Base-by-base conservation (phyloP, 2,329 filamentous ascomycete species). In the Colletotrichum sp. region DNA sequence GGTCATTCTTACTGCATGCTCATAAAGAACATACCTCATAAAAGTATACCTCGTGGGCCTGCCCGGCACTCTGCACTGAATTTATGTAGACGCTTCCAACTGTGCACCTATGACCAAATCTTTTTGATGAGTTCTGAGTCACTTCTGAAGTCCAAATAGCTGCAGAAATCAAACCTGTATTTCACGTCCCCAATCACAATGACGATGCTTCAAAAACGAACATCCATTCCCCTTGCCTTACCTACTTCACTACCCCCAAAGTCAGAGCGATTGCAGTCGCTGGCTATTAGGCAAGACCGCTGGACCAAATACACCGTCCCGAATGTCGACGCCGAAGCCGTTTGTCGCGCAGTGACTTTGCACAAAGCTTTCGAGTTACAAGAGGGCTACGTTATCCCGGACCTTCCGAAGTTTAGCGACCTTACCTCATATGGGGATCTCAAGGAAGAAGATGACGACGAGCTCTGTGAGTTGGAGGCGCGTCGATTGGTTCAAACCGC, bases 251-350 rank as follows among this genome's bases (percentile, higher is more conserved):
- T n/a, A n/a, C 39, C 39, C 3, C 2, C 39, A 7, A 21, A 49
- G 1, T 49, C 44, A 4, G 6, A 49, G n/a, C 44, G 18, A 4
- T 49, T 49, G 6, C 9, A 21, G 18, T 7, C 10, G 6, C 5
- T 49, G 10, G 6, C 18, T 7, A 49, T 49, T 0, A 49, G 44
- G 3, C 44, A 49, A 49, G 44, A 49, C 0, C 5, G n/a, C 0
- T 49, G 44, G 44, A 49, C 10, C 10, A 13, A 49, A 13, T 49
- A 49, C n/a, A 49, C 0, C 44, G 7, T 49, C 3, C 44, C 44
- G 0, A 0, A 49, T 4, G 3, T 49, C 0, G 44, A 49, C 2
- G 44, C 3, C 10, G n/a, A 13, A 0, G 44, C 44, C 1, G n/a
- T 49, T 13, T 49, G 44, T 13, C 44, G 44, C 44, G 44, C 44